These are phyloP conservation scores for Cordyceps cicadae DNA, from an alignment of 2,329 filamentous ascomycete species.

Conservation along the genomic window DNA sequence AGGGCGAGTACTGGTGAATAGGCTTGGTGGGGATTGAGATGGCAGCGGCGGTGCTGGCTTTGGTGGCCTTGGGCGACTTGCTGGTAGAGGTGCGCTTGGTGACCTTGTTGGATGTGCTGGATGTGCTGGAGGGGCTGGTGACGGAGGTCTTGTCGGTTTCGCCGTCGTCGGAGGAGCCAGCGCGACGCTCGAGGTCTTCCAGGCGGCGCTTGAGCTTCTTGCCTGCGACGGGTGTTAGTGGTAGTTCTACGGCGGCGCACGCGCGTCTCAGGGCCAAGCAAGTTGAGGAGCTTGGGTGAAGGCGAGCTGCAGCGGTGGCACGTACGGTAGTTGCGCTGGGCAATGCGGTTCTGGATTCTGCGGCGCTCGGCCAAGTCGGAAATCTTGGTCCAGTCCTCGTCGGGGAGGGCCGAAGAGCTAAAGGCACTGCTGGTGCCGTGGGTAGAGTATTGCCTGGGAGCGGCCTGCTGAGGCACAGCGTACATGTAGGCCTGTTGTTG, in stretches of 20 bases:
- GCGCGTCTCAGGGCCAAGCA: not conserved
- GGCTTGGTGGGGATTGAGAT: conserved; percentile 27
- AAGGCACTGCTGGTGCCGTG: conserved; percentile 89
- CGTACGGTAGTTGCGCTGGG: conserved; percentile 93
- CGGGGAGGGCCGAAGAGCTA: conserved; percentile 86
- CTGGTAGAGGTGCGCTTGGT: conserved; percentile 25
- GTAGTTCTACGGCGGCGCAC: not conserved
- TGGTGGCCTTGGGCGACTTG: conserved; percentile 19
- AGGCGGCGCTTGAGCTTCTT: conserved; percentile 89
- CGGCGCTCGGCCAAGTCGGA: conserved; percentile 90
- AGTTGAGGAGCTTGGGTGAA: not conserved
- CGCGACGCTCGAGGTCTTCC: conserved; percentile 75
- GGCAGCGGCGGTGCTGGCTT: conserved; percentile 8
- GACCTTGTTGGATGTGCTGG: conserved; percentile 20
- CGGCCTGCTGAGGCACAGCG: conserved; percentile 34
- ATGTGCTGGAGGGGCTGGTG: conserved; percentile 19
- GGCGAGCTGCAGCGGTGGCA: conserved; percentile 16
- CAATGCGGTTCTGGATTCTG: conserved; percentile 94
- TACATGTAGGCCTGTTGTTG: conserved; percentile 27
- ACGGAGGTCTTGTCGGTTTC: conserved; percentile 31
- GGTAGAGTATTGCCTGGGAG: conserved; percentile 57
- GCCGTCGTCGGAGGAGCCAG: conserved; percentile 47
- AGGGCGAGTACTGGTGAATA: conserved; percentile 51
- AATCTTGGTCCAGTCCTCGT: conserved; percentile 99
- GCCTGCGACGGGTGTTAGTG: conserved; percentile 40